phyloP scores from a whole-genome alignment of 2,329 filamentous ascomycete species.

The Alternaria sp. region DNA sequence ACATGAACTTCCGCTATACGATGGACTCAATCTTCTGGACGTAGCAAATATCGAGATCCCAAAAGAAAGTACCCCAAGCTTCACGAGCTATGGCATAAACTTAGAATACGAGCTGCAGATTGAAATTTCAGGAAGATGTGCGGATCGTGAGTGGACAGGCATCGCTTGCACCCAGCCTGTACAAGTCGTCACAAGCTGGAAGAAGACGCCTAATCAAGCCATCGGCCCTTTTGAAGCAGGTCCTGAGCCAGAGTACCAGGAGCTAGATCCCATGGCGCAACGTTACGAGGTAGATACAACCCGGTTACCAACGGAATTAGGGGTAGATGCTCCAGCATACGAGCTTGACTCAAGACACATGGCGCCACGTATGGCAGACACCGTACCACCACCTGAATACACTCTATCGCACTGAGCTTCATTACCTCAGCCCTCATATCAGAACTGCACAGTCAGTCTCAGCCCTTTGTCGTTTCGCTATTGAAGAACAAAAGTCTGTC shows the following conservation, averaged over 20 bases:
- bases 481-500: neutral
- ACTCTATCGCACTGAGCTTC: neutral
- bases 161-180: conserved; percentile 26
- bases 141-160: conserved; percentile 30
- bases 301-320: neutral
- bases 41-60: conserved; percentile 16
- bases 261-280: conserved; percentile 16
- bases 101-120: conserved; percentile 36
- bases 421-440: neutral
- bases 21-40: conserved; percentile 25
- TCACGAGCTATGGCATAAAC: conserved; percentile 37
- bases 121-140: conserved; percentile 38
- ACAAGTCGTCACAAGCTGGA: conserved; percentile 28
- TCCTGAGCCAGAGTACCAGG: conserved; percentile 17
- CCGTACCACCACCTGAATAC: conserved; percentile 14
- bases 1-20: conserved; percentile 22
- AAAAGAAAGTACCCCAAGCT: conserved; percentile 28
- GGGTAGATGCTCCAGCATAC: neutral
- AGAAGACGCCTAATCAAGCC: neutral
- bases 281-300: neutral
- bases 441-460: neutral
- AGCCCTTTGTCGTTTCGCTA: neutral
- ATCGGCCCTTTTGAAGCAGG: neutral
- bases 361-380: neutral
- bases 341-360: conserved; percentile 6